Base-by-base conservation (phyloP, 2,329 filamentous ascomycete species). In the Teratosphaeria epicoccoides region DNA sequence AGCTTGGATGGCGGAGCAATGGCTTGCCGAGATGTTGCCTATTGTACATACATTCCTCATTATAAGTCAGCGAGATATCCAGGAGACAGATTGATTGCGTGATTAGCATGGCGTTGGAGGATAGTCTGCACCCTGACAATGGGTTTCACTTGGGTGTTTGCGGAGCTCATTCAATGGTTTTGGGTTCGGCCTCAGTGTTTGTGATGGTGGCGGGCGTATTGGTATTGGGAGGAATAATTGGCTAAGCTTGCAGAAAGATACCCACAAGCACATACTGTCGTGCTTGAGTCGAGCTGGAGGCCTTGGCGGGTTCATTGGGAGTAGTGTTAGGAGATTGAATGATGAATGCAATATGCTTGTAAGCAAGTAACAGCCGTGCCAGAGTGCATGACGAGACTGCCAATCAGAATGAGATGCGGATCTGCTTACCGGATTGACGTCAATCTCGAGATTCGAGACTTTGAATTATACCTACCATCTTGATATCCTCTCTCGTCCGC, bases 61-160 rank as follows among this genome's bases (percentile, higher is more conserved):
- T 4, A 26, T 23, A 25, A 22, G 23, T 47, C 3, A 9, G 33
- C 9, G 33, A 40, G n/a, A n/a, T 17, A 1, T 6, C n/a, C 33
- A 1, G 7, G 33, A 17, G 33, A 40, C 33, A 40, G 6, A 20
- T 40, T 40, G 33, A 40, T 40, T 40, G 33, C 9, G 14, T 40
- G 33, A 40, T 40, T 40, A 40, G 33, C 33, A 43, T 43, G 47
- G 47, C 47, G 47, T 40, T 49, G 47, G 33, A 7, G 33, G 5
- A 20, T 40, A n/a, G 17, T 40, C n/a, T 22, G n/a, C n/a, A 17
- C 33, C 33, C 33, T 17, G 6, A 6, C 20, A 17, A 40, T 17
- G 33, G n/a, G 33, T 20, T 40, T 40, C 4, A 10, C 26, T 28
- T 4, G 33, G 33, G 33, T 7, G 20, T 40, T 22, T 22, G 9